Conservation (phyloP, 345 rosid species). For the Corymbia maculata region DNA sequence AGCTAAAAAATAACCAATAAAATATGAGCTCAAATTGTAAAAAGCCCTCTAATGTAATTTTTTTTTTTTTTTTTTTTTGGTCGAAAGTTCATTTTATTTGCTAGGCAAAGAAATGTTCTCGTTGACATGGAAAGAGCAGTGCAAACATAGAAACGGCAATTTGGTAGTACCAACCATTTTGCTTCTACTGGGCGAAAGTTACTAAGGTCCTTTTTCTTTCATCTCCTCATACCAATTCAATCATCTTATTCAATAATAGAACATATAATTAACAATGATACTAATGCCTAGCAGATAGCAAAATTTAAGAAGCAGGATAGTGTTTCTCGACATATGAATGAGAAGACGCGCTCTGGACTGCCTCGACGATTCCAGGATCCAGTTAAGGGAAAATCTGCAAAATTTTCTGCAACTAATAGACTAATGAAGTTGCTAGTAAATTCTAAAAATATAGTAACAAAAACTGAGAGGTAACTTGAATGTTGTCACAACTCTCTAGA, state of each 20-base stretch:
- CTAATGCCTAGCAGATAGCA: background rate
- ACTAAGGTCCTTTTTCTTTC: background rate
- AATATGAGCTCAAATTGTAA: too few species aligned
- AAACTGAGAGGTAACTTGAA: too few species aligned
- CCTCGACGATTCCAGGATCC: background rate
- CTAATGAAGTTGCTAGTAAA: background rate
- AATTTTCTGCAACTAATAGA: background rate
- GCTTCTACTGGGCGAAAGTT: accelerated
- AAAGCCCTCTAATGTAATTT: too few species aligned
- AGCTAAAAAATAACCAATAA: too few species aligned
- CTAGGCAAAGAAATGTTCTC: background rate
- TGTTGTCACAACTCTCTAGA: too few species aligned
- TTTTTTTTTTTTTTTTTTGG: too few species aligned
- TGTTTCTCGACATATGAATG: background rate
- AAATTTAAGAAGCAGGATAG: background rate
- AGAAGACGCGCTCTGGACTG: background rate
- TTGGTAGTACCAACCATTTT: background rate
- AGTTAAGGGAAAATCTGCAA: background rate
- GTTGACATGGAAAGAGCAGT: background rate
- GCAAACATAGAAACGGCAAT: background rate
- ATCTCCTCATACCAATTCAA: background rate
- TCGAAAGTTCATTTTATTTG: background rate
- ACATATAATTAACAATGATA: background rate
- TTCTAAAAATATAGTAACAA: background rate
- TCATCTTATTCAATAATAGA: background rate